These are phyloP conservation scores for Penicillium sp. DNA, from an alignment of 2,329 filamentous ascomycete species.

Conservation along the genomic window DNA sequence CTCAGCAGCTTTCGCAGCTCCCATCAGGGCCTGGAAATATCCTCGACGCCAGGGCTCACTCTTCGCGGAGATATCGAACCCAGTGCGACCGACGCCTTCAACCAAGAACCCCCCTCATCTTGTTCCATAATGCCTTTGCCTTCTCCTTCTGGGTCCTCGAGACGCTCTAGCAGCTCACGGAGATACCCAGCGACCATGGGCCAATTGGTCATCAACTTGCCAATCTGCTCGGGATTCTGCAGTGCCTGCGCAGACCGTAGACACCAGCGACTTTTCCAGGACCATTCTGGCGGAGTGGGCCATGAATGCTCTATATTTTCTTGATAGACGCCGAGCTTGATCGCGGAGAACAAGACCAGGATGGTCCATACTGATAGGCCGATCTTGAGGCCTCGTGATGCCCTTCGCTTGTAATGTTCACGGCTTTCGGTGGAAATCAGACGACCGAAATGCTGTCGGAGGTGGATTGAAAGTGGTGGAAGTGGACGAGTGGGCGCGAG, in stretches of 20 bases:
- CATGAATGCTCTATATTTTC: constrained; percentile 71
- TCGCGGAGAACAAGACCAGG: constrained; percentile 56
- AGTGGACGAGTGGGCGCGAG: constrained; percentile 46
- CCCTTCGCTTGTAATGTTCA: constrained; percentile 45
- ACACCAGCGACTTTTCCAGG: constrained; percentile 63
- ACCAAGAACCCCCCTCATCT: constrained; percentile 51
- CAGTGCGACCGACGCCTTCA: constrained; percentile 54
- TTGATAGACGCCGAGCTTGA: constrained; percentile 64
- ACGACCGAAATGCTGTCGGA: constrained; percentile 57
- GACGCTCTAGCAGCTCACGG: constrained; percentile 56
- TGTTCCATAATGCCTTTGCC: constrained; percentile 62
- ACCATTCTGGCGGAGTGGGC: constrained; percentile 82
- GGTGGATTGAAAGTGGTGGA: constrained; percentile 53
- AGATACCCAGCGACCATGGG: constrained; percentile 60
- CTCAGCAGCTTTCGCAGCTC: constrained; percentile 71
- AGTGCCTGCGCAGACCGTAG: constrained; percentile 62
- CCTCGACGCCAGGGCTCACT: constrained; percentile 80
- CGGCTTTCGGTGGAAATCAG: constrained; percentile 73
- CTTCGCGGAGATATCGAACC: constrained; percentile 69
- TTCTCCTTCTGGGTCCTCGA: constrained; percentile 67
- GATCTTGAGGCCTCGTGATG: constrained; percentile 64
- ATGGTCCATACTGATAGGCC: constrained; percentile 69
- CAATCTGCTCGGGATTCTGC: constrained; percentile 55
- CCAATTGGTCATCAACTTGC: constrained; percentile 62
- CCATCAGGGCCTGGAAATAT: constrained; percentile 79